These are phyloP conservation scores for Trichoderma afroharzianum DNA, from an alignment of 2,329 filamentous ascomycete species.

Conservation along the genomic window DNA sequence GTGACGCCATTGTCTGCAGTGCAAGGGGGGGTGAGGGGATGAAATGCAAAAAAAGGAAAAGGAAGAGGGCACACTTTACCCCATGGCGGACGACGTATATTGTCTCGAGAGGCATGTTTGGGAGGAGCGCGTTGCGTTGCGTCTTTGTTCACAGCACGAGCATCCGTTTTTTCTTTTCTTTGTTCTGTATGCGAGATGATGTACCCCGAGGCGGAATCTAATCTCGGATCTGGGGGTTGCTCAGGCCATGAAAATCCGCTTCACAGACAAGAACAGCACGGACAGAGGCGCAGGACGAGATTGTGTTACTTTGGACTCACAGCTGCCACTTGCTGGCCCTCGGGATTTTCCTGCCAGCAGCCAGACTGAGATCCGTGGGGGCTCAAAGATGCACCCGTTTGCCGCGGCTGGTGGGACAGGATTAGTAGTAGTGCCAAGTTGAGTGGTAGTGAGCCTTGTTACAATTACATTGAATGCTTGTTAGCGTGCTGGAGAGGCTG, in stretches of 20 bases:
- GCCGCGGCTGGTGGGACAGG: background rate
- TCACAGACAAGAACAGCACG: background rate
- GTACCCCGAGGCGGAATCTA: conserved; percentile 1
- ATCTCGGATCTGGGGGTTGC: conserved; percentile 12
- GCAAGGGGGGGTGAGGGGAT: conserved; percentile 13
- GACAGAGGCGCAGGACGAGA: background rate
- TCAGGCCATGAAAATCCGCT: conserved; percentile 3
- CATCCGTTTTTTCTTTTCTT: background rate
- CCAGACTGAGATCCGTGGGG: conserved; percentile 7
- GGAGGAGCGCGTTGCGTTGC: background rate
- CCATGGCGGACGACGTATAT: conserved; percentile 75
- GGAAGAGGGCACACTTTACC: conserved; percentile 46
- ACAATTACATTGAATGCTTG: background rate
- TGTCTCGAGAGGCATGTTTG: conserved; percentile 61
- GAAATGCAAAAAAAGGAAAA: background rate
- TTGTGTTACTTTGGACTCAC: background rate
- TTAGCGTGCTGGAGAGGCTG: background rate
- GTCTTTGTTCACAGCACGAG: background rate
- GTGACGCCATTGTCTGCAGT: conserved; percentile 18
- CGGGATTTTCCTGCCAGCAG: background rate
- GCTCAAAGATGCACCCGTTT: background rate
- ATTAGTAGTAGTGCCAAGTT: background rate
- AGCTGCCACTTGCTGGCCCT: background rate
- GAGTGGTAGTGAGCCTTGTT: background rate
- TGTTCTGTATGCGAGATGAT: conserved; percentile 9